A percentile compares a stretch with the other conserved stretches of the same genome.
These are phyloP conservation scores for Penicillium sp. DNA, from an alignment of 2,329 filamentous ascomycete species.

Conservation along the genomic window DNA sequence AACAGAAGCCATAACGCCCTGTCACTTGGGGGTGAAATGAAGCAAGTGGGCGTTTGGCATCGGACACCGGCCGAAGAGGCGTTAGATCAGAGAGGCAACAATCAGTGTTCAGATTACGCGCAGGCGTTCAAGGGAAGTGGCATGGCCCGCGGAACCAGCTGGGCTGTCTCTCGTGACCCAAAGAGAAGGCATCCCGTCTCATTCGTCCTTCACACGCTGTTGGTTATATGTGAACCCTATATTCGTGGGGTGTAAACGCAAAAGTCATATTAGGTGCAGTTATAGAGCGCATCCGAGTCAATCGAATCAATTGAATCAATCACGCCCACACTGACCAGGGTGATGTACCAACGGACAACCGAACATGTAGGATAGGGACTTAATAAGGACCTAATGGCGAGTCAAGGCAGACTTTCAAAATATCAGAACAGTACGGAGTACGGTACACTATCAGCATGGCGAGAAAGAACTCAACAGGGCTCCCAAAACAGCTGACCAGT, in stretches of 20 bases:
- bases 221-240: background rate
- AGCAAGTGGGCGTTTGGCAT: background rate
- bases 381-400: background rate
- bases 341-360: background rate
- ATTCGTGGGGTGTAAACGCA: background rate
- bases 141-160: background rate
- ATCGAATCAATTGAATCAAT: background rate
- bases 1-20: too few species aligned
- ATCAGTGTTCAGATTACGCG: background rate
- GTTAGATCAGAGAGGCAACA: background rate
- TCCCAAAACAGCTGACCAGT: background rate
- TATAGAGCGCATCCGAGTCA: background rate
- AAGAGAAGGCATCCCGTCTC: background rate
- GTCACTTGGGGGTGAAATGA: too few species aligned
- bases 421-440: too few species aligned
- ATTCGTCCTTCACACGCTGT: background rate
- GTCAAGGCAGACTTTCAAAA: too few species aligned
- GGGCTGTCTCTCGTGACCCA: background rate
- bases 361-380: background rate
- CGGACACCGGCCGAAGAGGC: background rate
- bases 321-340: background rate
- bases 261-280: background rate
- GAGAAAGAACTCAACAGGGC: too few species aligned
- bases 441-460: too few species aligned
- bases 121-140: background rate